Evolutionary conservation across 306 rosid genomes (phyloP).

Genomic region (Casuarina cunninghamiana): DNA sequence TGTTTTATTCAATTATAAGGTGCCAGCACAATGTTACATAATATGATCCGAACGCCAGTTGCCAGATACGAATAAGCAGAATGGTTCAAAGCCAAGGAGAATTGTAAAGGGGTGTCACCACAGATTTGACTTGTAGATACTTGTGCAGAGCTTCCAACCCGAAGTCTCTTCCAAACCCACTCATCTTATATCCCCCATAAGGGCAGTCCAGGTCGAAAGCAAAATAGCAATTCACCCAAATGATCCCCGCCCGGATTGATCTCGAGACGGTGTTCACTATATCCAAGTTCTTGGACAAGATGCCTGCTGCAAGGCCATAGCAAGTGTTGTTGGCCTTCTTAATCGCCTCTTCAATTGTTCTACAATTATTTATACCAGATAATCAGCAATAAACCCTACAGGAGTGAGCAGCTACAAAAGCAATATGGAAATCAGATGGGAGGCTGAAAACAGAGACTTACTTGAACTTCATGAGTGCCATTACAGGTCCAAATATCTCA

Average conservation of each 20-base stretch:
- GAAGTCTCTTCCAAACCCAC: constrained; percentile 80
- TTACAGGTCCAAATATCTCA: constrained; percentile 89
- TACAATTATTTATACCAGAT: constrained; percentile 13
- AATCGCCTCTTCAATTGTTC: constrained; percentile 78
- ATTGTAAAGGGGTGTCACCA: constrained; percentile 73
- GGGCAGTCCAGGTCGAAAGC: constrained; percentile 66
- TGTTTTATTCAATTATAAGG: no score
- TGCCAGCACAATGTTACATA: no score
- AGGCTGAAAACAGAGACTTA: constrained; percentile 29
- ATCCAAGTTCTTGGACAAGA: constrained; percentile 65
- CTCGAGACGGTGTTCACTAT: constrained; percentile 80
- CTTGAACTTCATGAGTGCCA: constrained; percentile 78
- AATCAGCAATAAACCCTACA: background rate
- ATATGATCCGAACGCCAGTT: background rate
- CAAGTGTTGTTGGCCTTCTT: constrained; percentile 63
- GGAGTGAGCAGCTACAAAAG: no score
- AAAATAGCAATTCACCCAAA: constrained; percentile 85
- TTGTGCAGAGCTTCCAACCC: constrained; percentile 63
- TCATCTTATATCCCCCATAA: constrained; percentile 76
- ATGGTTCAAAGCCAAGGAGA: constrained; percentile 82
- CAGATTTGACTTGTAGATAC: constrained; percentile 74
- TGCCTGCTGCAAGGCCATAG: constrained; percentile 86
- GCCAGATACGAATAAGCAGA: background rate
- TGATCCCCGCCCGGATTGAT: constrained; percentile 67
- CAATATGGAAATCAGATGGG: no score